Evolutionary conservation across 2,329 filamentous ascomycete species (phyloP).

Genomic region (Alternaria triticina): DNA sequence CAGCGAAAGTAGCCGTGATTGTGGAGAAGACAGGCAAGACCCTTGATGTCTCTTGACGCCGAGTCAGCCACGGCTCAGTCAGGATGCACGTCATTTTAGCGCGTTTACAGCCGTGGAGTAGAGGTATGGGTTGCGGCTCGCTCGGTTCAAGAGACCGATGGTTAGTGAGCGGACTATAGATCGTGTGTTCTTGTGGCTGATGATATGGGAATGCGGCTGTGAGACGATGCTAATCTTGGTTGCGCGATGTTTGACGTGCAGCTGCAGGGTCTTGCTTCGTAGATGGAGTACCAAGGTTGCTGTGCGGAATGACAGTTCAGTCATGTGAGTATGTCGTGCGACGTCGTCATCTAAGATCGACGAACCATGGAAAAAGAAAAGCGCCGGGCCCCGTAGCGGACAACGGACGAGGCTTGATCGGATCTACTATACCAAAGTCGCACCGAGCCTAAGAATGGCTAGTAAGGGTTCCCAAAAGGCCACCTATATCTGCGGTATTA

Average conservation of each 20-base stretch:
- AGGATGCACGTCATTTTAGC: constrained; percentile 35
- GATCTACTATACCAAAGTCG: constrained; percentile 3
- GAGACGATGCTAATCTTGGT: not conserved
- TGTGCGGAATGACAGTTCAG: not conserved
- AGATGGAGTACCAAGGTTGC: not conserved
- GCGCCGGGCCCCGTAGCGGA: constrained; percentile 1
- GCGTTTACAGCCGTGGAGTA: constrained; percentile 23
- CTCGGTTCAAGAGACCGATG: constrained; percentile 23
- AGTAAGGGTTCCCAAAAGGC: constrained; percentile 3
- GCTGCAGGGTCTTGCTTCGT: constrained; percentile 5
- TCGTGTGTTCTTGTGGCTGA: constrained; percentile 7
- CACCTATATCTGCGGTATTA: constrained; percentile 6
- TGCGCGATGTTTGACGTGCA: constrained; percentile 5
- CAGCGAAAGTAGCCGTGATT: constrained; percentile 16
- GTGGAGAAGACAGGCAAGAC: constrained; percentile 27
- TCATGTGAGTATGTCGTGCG: not conserved
- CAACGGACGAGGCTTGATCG: constrained; percentile 5
- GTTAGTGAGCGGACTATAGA: constrained; percentile 11
- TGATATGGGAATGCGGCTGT: constrained; percentile 5
- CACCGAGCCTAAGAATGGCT: constrained; percentile 9
- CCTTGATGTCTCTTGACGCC: constrained; percentile 13
- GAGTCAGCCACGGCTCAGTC: constrained; percentile 22
- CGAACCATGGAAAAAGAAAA: constrained; percentile 14
- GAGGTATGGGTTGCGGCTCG: constrained; percentile 18
- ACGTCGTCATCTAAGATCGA: constrained; percentile 10